Evolutionary conservation across 2,329 filamentous ascomycete genomes (phyloP).

Genomic region (Graphium sp.): DNA sequence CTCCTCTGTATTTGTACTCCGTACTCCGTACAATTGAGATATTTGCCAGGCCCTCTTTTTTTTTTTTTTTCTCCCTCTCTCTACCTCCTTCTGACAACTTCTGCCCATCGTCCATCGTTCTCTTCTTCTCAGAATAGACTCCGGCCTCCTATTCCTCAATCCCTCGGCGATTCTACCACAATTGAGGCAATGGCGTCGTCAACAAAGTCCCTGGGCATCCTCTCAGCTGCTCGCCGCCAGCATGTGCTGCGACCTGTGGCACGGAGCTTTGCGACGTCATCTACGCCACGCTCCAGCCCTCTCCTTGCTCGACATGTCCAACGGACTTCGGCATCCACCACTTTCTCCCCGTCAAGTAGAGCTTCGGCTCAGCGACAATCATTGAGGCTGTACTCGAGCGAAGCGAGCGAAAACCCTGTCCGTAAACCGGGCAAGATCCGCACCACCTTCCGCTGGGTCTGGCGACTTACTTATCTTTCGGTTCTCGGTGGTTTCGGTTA

Average conservation of each 20-base stretch:
- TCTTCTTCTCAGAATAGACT: constrained; percentile 5
- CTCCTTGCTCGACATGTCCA: too few relatives aligned
- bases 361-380: too few relatives aligned
- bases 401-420: constrained; percentile 24
- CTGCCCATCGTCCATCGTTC: constrained; percentile 4
- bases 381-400: constrained; percentile 26
- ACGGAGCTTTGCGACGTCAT: too few relatives aligned
- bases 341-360: too few relatives aligned
- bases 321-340: too few relatives aligned
- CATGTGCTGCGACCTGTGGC: too few relatives aligned
- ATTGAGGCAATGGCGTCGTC: too few relatives aligned
- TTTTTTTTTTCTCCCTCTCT: constrained; percentile 6
- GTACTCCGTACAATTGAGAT: constrained; percentile 3
- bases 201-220: too few relatives aligned
- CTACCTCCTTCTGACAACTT: constrained; percentile 2
- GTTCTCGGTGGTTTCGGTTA: constrained; percentile 52
- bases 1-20: constrained; percentile 1
- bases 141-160: neutral
- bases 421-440: constrained; percentile 44
- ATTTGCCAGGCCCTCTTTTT: constrained; percentile 7
- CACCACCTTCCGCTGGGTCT: constrained; percentile 58
- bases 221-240: too few relatives aligned
- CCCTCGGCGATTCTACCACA: too few relatives aligned
- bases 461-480: constrained; percentile 68
- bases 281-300: too few relatives aligned